phyloP scores from a whole-genome alignment of 2,329 filamentous ascomycete genomes.

The Podosphaera fusca region DNA sequence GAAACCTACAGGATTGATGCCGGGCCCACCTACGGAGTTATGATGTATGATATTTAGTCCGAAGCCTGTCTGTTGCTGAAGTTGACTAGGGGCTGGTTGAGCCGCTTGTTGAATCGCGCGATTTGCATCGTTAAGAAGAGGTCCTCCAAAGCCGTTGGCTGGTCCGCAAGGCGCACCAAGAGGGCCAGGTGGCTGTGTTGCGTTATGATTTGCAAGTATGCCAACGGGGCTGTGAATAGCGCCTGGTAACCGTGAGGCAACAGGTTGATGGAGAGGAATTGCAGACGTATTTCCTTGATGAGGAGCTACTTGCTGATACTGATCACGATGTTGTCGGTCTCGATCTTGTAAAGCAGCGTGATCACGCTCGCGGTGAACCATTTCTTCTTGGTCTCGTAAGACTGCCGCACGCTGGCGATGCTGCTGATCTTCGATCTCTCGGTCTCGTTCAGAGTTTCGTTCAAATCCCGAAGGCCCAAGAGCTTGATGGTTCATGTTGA shows the following conservation, averaged over 20 bases:
- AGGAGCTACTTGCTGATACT: slow-evolving; percentile 40
- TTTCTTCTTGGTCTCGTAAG: slow-evolving; percentile 32
- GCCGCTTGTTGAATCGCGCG: slow-evolving; percentile 30
- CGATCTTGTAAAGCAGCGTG: slow-evolving; percentile 24
- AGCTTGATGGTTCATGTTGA: slow-evolving; percentile 14
- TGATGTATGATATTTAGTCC: slow-evolving; percentile 22
- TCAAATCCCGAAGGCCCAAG: slow-evolving; percentile 14
- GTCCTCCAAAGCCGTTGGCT: slow-evolving; percentile 26
- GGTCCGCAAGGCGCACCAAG: slow-evolving; percentile 16
- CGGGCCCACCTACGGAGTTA: slow-evolving; percentile 31
- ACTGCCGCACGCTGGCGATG: slow-evolving; percentile 29
- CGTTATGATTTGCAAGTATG: slow-evolving; percentile 51
- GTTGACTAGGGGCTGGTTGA: slow-evolving; percentile 19
- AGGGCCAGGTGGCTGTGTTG: slow-evolving; percentile 29
- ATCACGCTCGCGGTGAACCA: slow-evolving; percentile 24
- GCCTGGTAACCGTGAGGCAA: slow-evolving; percentile 56
- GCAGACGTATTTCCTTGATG: slow-evolving; percentile 77
- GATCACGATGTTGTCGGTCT: slow-evolving; percentile 37
- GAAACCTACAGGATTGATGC: slow-evolving; percentile 40
- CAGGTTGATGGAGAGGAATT: slow-evolving; percentile 82
- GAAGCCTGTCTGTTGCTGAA: slow-evolving; percentile 34
- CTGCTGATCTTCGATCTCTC: slow-evolving; percentile 21
- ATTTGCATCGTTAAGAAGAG: slow-evolving; percentile 28
- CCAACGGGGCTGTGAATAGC: slow-evolving; percentile 86
- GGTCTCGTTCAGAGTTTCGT: slow-evolving; percentile 22